phyloP scores from a whole-genome alignment of 257 asterid genomes.

The Scutellaria baicalensis region DNA sequence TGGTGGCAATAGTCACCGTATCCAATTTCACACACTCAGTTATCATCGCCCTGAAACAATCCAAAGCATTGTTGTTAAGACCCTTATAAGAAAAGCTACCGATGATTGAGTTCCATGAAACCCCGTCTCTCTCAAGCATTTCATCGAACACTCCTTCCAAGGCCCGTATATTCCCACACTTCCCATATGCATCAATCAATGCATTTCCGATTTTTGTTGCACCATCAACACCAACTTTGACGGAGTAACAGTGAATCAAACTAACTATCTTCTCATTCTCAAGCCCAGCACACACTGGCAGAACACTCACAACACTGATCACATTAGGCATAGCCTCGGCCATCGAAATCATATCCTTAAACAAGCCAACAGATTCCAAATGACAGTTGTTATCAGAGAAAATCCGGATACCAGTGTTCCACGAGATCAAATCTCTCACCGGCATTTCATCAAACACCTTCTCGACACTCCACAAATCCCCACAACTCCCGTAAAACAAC shows the following conservation, averaged over 20 bases:
- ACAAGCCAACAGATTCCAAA: slow-evolving; percentile 33
- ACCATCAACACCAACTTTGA: slow-evolving; percentile 50
- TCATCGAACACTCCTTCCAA: slow-evolving; percentile 36
- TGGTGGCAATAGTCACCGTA: slow-evolving; percentile 49
- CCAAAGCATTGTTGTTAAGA: slow-evolving; percentile 31
- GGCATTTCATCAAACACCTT: slow-evolving; percentile 61
- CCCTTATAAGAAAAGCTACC: slow-evolving; percentile 38
- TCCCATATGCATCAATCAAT: slow-evolving; percentile 62
- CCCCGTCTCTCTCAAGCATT: slow-evolving; percentile 51
- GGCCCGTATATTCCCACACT: slow-evolving; percentile 44
- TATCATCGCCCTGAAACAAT: slow-evolving; percentile 49
- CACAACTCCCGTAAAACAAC: slow-evolving; percentile 51
- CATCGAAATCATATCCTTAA: slow-evolving; percentile 31
- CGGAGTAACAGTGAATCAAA: slow-evolving; percentile 40
- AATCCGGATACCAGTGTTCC: slow-evolving; percentile 57
- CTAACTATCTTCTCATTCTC: slow-evolving; percentile 34
- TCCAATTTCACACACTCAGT: slow-evolving; percentile 22
- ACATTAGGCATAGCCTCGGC: slow-evolving; percentile 41
- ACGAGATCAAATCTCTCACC: slow-evolving; percentile 51
- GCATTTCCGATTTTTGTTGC: slow-evolving; percentile 51
- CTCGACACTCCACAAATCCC: slow-evolving; percentile 27
- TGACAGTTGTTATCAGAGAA: slow-evolving; percentile 29
- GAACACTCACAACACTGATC: slow-evolving; percentile 47
- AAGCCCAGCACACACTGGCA: slow-evolving; percentile 47
- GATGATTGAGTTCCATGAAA: slow-evolving; percentile 69